Evolutionary conservation across 192 early-diverging fungal species (phyloP), one percentile per base, ranked within the genome.

Genomic region (Coemansia reversa): DNA sequence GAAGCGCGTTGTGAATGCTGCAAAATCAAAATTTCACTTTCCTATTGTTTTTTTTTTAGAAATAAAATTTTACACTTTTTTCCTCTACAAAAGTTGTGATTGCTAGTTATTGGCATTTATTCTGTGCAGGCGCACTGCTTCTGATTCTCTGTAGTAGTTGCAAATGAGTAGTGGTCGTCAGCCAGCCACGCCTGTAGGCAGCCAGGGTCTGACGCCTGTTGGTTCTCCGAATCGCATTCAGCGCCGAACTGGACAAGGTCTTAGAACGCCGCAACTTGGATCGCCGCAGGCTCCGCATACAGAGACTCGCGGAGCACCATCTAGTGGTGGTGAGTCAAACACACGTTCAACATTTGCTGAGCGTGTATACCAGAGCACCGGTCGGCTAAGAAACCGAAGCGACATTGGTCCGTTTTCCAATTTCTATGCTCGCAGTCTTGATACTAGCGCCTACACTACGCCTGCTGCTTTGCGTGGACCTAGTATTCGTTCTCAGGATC

Each of bases 291-390:
- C 62, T 16, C 65, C 70, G 33, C 57, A 18, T 11, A 66, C 57
- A 7, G 65, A 67, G 24, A 45, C 4, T 1, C 18, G 19, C 4
- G 55, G 58, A 2, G 32, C 69, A 27, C 51, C 18, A 29, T 7
- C 53, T 18, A 60, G 58, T 51, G 29, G 12, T 19, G 55, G 12
- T 7, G 24, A 39, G 35, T 11, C 35, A 39, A 39, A 33, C 23
- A 16, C 30, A 12, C 61, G 60, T 23, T 78, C 75, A 6, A 62
- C 63, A 8, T 79, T 79, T 65, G 71, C 70, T 25, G 76, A 79
- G 20, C 76, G 76, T 35, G 72, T 74, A 9, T 74, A 79, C 60
- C 71, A 66, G 32, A 79, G 49, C 71, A 70, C 66, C 11, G 67
- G 70, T 2, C 59, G 55, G 5, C 23, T n/a, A 54, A 55, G 45